Percentiles rank a stretch among this genome's conserved stretches.
Conservation (phyloP, 1,284 basidiomycete species). For the Sporisorium reilianum region DNA sequence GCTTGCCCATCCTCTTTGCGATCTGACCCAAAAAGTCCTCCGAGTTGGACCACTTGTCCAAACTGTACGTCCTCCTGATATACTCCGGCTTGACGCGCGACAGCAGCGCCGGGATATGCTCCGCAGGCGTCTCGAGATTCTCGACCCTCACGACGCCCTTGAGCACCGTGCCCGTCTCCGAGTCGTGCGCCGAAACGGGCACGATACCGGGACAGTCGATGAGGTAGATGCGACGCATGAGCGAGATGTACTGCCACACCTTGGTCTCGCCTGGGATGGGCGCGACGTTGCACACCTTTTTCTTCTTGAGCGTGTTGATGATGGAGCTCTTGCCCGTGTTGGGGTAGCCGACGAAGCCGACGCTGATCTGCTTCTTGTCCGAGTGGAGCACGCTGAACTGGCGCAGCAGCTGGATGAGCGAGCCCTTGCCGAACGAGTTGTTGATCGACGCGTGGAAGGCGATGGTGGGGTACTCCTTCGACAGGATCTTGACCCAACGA, state of each 20-base stretch:
- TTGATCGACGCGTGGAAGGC: constrained; percentile 99
- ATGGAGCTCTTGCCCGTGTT: constrained; percentile 98
- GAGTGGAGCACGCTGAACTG: constrained; percentile 97
- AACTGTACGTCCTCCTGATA: constrained; percentile 85
- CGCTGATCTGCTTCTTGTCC: constrained; percentile 99
- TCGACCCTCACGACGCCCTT: constrained; percentile 98
- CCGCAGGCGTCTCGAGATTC: constrained; percentile 90
- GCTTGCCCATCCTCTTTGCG: constrained; percentile 88
- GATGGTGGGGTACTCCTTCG: constrained; percentile 92
- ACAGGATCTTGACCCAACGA: constrained; percentile 95
- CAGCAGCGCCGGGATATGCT: constrained; percentile 90
- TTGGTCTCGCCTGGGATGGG: constrained; percentile 99
- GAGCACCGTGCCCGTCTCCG: constrained; percentile 90
- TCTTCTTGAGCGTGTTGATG: constrained; percentile 98
- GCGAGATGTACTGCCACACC: constrained; percentile 99
- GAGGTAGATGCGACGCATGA: constrained; percentile 95
- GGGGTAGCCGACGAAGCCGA: constrained; percentile 97
- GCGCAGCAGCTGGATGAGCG: constrained; percentile 93
- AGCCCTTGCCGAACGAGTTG: constrained; percentile 98
- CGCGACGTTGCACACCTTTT: constrained; percentile 96
- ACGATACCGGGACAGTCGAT: constrained; percentile 99
- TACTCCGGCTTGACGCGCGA: constrained; percentile 91
- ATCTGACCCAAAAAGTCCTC: constrained; percentile 86
- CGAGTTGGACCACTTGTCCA: constrained; percentile 72
- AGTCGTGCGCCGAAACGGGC: constrained; percentile 88